These are phyloP conservation scores for Cnidoscolus chayamansa DNA, from an alignment of 441 rosid species.

Conservation along the genomic window DNA sequence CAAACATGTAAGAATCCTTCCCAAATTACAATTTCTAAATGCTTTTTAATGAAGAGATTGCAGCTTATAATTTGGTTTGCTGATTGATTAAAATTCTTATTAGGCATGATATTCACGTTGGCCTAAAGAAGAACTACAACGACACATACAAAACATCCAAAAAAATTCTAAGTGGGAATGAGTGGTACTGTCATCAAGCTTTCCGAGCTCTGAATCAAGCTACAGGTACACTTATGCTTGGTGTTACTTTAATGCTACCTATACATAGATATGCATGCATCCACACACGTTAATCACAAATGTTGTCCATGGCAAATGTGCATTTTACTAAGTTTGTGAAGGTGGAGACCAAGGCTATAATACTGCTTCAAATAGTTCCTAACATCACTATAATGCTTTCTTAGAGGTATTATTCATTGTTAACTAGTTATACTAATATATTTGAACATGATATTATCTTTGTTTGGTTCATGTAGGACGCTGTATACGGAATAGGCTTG, in stretches of 20 bases:
- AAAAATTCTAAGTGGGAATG: conserved; percentile 79
- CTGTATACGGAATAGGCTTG: conserved; percentile 83
- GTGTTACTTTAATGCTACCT: conserved; percentile 11
- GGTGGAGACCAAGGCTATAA: too few species aligned
- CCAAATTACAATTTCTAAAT: conserved; percentile 6
- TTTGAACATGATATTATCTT: conserved; percentile 6
- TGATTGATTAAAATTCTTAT: conserved; percentile 33
- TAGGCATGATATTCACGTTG: conserved; percentile 82
- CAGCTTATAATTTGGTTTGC: conserved; percentile 13
- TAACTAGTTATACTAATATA: conserved; percentile 1
- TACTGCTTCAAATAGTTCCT: not conserved
- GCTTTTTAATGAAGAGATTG: conserved; percentile 3
- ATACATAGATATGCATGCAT: not conserved
- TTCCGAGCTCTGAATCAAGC: conserved; percentile 98
- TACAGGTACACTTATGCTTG: conserved; percentile 50
- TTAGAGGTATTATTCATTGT: conserved; percentile 9
- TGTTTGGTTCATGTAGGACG: conserved; percentile 57
- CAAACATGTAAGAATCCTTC: conserved; percentile 67
- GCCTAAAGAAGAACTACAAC: conserved; percentile 82
- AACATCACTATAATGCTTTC: not conserved
- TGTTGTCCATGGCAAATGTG: not conserved
- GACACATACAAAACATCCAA: conserved; percentile 75
- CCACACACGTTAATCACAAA: not conserved
- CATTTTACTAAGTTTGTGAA: too few species aligned
- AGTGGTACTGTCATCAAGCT: conserved; percentile 99